Base-by-base conservation (phyloP, 257 asterid species). In the Primulina eburnea region DNA sequence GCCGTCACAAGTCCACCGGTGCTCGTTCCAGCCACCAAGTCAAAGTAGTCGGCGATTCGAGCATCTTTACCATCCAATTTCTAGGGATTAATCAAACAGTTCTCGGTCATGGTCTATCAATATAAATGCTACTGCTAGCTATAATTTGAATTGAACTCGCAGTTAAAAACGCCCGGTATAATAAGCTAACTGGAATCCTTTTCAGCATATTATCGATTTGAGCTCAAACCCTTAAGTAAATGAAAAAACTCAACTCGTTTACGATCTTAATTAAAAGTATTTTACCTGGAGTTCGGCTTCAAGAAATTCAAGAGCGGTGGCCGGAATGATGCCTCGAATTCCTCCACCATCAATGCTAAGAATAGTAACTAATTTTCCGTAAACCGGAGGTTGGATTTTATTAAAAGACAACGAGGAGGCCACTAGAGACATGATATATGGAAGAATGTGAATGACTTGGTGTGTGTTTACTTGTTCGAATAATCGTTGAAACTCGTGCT, bases 261-360 rank as follows among this genome's bases (percentile, higher is more conserved):
- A 11, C 1, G 11, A 38, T 38, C 50, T 12, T 38, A 37, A 37
- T 12, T 11, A 11, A 4, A 50, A 50, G 8, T 50, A 50, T 16
- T 14, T 1, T 76, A 87, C 84, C 86, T 86, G 90, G 43, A 87
- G 90, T 63, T 86, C 76, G 40, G 82, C 71, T 77, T 89, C 92
- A 2, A 87, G 90, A 61, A 72, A 82, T 12, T 68, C 82, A 66
- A 89, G 84, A 74, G 86, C 66, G 53, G 76, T 72, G 55, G 84
- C 87, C 0, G 96, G 96, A 67, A 89, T 84, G 67, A 87, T 82
- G 43, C 95, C 95, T 21, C 79, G 73, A 20, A 89, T 86, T 59
- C 90, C 96, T 58, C 96, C 96, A 20, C 96, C 95, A 57, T 89
- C 96, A 10, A 87, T 83, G 77, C 96, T 89, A 14, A 89, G 84